Base-by-base conservation (phyloP, 345 rosid species). In the Luvunga scandens region DNA sequence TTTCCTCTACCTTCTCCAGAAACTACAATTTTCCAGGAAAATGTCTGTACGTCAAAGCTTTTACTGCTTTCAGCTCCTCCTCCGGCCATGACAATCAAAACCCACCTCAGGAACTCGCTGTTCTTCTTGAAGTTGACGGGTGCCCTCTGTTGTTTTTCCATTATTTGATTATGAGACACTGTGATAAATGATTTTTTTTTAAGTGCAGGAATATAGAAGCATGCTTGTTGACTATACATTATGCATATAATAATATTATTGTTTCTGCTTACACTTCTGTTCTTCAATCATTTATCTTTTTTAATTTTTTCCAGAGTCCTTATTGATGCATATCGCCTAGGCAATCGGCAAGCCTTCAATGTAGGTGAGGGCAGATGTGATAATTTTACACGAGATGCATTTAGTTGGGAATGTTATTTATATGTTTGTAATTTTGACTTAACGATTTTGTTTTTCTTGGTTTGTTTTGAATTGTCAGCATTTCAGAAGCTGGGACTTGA, bases 61-160 rank as follows among this genome's bases (percentile, higher is more conserved):
- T 84, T 71, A n/a, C 87, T 66, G 76, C 85, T 34, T 66, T 85
- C 77, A 73, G 85, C 87, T 88, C 89, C 25, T 56, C 86, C 66
- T 74, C 88, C 25, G 59, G 45, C 56, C 69, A 75, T 78, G 66
- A 59, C 10, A 71, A 73, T 63, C 85, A 73, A 80, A 81, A 78
- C 72, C 88, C 90, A 75, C 71, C 89, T 77, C 88, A 79, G 61
- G 90, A 91, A 78, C 76, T 92, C 22, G 97, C 91, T 55, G 83
- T 95, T 75, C 90, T 93, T 84, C 94, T 95, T 73, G 97, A 95
- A 83, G 94, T 95, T 81, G 98, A 95, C 76, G 97, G 98, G 98
- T 95, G 86, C 12, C 9, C 9, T 25, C 5, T 25, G 14, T 69
- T 42, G 28, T 14, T 69, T n/a, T 9, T 55, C 13, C 63, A 9